Conservation (phyloP, 768 basidiomycete species). For the Coprinopsis marcescibilis region DNA sequence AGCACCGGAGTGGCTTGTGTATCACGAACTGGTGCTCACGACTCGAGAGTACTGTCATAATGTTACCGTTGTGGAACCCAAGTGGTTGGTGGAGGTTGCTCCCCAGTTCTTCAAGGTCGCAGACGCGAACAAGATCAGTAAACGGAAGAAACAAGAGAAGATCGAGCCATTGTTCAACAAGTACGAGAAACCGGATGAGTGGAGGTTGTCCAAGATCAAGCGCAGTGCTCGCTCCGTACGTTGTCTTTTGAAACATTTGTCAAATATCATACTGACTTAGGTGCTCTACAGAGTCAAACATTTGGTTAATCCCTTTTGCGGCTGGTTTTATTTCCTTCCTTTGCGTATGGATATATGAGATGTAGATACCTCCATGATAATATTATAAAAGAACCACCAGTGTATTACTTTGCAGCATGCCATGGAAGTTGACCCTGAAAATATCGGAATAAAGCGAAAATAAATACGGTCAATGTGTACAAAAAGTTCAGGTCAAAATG, state of each 20-base stretch:
- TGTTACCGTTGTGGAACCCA: conserved; percentile 93
- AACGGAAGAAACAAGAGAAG: conserved; percentile 93
- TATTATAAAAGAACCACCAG: too few relatives aligned
- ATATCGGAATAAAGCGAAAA: too few relatives aligned
- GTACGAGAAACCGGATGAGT: conserved; percentile 91
- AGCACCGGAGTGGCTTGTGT: conserved; percentile 92
- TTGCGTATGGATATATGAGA: not conserved
- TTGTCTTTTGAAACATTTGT: conserved; percentile 12
- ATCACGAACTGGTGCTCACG: conserved; percentile 93
- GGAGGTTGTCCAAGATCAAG: conserved; percentile 91
- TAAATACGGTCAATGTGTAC: too few relatives aligned
- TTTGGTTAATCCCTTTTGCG: conserved; percentile 52
- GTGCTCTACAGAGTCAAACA: conserved; percentile 67
- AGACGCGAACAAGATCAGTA: conserved; percentile 95
- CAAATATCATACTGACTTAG: conserved; percentile 14
- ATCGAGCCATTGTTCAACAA: conserved; percentile 96
- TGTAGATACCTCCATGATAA: too few relatives aligned
- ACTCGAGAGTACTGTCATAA: conserved; percentile 94
- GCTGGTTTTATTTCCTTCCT: conserved; percentile 1
- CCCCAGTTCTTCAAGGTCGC: conserved; percentile 99
- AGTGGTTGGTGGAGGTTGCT: conserved; percentile 97
- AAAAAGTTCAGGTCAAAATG: too few relatives aligned
- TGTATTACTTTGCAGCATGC: too few relatives aligned
- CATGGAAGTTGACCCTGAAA: too few relatives aligned
- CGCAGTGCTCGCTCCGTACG: conserved; percentile 77